A percentile compares a stretch with the other conserved stretches of the same genome.
Conservation (phyloP, 768 basidiomycete species). For the Leccinellum albellum region DNA sequence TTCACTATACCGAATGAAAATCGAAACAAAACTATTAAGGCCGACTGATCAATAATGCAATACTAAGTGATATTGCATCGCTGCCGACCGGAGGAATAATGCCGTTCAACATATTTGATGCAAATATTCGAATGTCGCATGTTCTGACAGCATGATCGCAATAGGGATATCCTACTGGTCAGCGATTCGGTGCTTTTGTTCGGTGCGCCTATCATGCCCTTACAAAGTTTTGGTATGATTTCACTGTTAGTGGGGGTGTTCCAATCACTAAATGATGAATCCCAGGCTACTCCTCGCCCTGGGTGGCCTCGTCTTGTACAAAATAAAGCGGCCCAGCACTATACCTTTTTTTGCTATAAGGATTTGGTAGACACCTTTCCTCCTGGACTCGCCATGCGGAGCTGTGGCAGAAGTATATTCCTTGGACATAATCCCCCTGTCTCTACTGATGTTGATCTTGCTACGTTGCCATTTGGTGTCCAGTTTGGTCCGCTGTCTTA, state of each 20-base stretch:
- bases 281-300: constrained; percentile 84
- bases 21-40: background rate
- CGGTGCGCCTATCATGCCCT: constrained; percentile 71
- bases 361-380: background rate
- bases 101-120: background rate
- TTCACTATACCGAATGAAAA: background rate
- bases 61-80: background rate
- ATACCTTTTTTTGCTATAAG: background rate
- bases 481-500: background rate
- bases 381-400: background rate
- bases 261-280: background rate
- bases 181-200: constrained; percentile 86
- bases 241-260: background rate
- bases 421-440: background rate
- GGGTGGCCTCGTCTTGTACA: constrained; percentile 80
- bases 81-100: background rate
- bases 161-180: constrained; percentile 87
- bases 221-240: constrained; percentile 75
- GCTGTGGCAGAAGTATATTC: background rate
- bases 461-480: background rate
- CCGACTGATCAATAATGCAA: background rate
- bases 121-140: background rate
- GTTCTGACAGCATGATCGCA: constrained; percentile 27
- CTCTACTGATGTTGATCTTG: background rate
- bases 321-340: constrained; percentile 34